Evolutionary conservation across 2,329 filamentous ascomycete genomes (phyloP).

Genomic region (Thielaviopsis cerberus): DNA sequence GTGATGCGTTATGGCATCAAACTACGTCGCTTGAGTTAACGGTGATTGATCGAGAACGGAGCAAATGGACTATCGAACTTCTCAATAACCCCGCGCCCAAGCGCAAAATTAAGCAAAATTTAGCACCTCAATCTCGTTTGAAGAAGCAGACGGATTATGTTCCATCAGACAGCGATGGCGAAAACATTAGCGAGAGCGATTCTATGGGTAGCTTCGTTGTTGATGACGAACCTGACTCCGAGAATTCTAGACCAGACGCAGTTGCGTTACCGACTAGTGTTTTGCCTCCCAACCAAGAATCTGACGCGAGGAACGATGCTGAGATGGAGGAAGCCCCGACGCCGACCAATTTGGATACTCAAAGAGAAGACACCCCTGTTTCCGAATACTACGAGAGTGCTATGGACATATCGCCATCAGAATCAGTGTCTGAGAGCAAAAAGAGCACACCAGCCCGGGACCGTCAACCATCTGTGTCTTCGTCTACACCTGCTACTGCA

Average conservation of each 20-base stretch:
- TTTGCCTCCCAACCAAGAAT: not conserved
- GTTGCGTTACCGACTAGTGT: not conserved
- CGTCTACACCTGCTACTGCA: too few relatives aligned
- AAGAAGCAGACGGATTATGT: not conserved
- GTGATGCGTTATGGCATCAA: constrained; percentile 33
- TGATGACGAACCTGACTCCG: constrained; percentile 16
- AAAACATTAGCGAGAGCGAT: constrained; percentile 30
- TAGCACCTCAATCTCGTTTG: not conserved
- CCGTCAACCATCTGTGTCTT: too few relatives aligned
- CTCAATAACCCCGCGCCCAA: constrained; percentile 21
- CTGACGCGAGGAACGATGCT: not conserved
- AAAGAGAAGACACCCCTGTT: constrained; percentile 11
- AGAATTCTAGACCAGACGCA: not conserved
- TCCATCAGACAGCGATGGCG: constrained; percentile 26
- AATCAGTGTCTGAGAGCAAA: constrained; percentile 16
- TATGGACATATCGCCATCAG: constrained; percentile 3
- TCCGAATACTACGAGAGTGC: constrained; percentile 8
- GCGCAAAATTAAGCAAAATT: constrained; percentile 10
- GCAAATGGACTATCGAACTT: constrained; percentile 30
- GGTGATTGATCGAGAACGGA: constrained; percentile 39
- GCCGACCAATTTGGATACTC: not conserved
- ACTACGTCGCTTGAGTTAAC: constrained; percentile 44
- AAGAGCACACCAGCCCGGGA: too few relatives aligned
- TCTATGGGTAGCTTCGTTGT: constrained; percentile 34
- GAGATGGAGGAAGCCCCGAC: not conserved